These are phyloP conservation scores for Cucurbitaria berberidis DNA, from an alignment of 2,329 filamentous ascomycete genomes.

Conservation along the genomic window DNA sequence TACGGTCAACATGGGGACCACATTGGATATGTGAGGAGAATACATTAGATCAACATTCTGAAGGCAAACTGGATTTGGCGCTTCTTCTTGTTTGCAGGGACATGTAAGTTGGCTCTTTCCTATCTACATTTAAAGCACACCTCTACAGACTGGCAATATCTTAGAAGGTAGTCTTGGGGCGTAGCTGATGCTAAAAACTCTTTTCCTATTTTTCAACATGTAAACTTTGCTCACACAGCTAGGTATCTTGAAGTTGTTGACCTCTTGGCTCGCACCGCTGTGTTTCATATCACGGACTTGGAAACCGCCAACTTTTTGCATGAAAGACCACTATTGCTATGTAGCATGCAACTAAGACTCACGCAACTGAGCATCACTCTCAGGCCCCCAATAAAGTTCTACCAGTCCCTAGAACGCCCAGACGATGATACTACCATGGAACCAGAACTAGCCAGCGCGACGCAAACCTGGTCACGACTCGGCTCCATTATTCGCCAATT, in stretches of 20 bases:
- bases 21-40: slow-evolving; percentile 23
- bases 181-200: too few relatives aligned
- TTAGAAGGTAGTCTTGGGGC: too few relatives aligned
- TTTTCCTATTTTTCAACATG: too few relatives aligned
- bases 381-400: neutral
- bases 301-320: neutral
- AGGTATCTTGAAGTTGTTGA: slow-evolving; percentile 13
- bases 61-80: neutral
- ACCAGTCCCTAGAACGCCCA: neutral
- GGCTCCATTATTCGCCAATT: neutral
- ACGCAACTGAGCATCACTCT: neutral
- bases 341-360: neutral
- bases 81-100: neutral
- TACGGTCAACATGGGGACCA: slow-evolving; percentile 20
- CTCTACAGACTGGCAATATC: too few relatives aligned
- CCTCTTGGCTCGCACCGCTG: slow-evolving; percentile 5
- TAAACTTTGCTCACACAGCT: slow-evolving; percentile 1
- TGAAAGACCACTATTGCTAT: too few relatives aligned
- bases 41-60: neutral
- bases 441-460: neutral
- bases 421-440: neutral
- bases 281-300: slow-evolving; percentile 12
- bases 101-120: neutral
- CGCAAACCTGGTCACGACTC: neutral
- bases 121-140: too few relatives aligned